Percentiles rank a stretch among this genome's conserved stretches.
phyloP scores from a whole-genome alignment of 768 basidiomycete genomes.

The Podaxis sp. region DNA sequence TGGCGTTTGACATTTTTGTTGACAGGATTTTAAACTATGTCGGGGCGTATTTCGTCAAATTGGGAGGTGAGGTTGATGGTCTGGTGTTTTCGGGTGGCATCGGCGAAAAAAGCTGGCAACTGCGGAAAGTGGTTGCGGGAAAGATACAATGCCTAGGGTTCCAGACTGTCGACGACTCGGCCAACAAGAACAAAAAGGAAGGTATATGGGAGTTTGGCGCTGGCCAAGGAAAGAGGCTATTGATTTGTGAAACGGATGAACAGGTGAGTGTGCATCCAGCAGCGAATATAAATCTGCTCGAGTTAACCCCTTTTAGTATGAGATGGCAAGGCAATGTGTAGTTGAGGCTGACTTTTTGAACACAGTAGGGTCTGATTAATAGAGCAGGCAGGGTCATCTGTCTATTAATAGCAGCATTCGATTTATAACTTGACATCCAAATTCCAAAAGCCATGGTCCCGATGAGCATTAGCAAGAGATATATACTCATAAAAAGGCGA shows the following conservation, averaged over 20 bases:
- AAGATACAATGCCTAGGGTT: conserved; percentile 62
- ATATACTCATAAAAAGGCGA: neutral
- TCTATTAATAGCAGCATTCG: conserved; percentile 4
- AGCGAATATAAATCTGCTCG: neutral
- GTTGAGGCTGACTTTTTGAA: neutral
- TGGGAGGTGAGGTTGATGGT: conserved; percentile 65
- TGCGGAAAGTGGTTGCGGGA: conserved; percentile 55
- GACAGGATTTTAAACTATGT: conserved; percentile 73
- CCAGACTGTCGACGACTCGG: conserved; percentile 38
- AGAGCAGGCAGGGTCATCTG: neutral
- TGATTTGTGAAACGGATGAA: conserved; percentile 68
- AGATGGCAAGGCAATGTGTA: conserved; percentile 38
- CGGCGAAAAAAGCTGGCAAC: conserved; percentile 65
- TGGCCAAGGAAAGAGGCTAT: conserved; percentile 31
- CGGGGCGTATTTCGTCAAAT: conserved; percentile 72
- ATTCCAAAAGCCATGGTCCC: neutral
- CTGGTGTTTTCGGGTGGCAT: conserved; percentile 87
- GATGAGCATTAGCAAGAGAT: neutral
- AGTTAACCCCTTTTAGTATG: conserved; percentile 9
- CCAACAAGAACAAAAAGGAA: conserved; percentile 36
- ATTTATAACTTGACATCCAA: neutral
- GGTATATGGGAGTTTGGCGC: conserved; percentile 41
- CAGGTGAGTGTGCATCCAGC: conserved; percentile 33
- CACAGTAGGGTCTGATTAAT: neutral
- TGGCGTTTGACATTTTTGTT: conserved; percentile 77